These are phyloP conservation scores for Trapa bicornis DNA, from an alignment of 345 rosid species.

Conservation along the genomic window DNA sequence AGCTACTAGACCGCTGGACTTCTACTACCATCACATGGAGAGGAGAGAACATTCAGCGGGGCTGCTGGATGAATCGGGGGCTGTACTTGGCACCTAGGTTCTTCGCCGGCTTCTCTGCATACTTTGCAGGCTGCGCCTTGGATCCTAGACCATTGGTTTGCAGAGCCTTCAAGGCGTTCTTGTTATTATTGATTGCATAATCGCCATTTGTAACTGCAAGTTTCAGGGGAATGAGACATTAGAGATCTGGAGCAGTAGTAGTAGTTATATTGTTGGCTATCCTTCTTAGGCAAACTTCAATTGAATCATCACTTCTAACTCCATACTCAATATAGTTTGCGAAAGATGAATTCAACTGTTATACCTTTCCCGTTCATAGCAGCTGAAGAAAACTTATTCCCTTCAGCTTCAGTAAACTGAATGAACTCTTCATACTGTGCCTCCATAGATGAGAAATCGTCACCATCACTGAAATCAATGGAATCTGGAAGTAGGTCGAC, in stretches of 20 bases:
- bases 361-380: conserved; percentile 5
- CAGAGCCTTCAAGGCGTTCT: conserved; percentile 10
- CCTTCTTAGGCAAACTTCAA: neutral
- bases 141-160: conserved; percentile 11
- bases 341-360: neutral
- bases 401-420: conserved; percentile 21
- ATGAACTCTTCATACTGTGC: conserved; percentile 33
- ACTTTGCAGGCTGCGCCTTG: conserved; percentile 19
- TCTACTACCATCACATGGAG: neutral
- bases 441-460: conserved; percentile 31
- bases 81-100: conserved; percentile 26
- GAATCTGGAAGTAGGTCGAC: conserved; percentile 55
- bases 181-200: conserved; percentile 15
- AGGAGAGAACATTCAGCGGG: conserved; percentile 23
- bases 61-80: conserved; percentile 44
- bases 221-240: neutral
- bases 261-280: neutral
- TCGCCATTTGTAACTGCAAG: conserved; percentile 22
- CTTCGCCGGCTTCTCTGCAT: conserved; percentile 38
- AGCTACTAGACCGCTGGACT: neutral
- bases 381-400: conserved; percentile 10
- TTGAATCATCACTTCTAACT: neutral
- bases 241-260: neutral
- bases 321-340: neutral
- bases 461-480: conserved; percentile 49